A percentile compares a stretch with the other conserved stretches of the same genome.
phyloP scores from a whole-genome alignment of 805 yeast genomes.

The Gaillardinia entomophila region DNA sequence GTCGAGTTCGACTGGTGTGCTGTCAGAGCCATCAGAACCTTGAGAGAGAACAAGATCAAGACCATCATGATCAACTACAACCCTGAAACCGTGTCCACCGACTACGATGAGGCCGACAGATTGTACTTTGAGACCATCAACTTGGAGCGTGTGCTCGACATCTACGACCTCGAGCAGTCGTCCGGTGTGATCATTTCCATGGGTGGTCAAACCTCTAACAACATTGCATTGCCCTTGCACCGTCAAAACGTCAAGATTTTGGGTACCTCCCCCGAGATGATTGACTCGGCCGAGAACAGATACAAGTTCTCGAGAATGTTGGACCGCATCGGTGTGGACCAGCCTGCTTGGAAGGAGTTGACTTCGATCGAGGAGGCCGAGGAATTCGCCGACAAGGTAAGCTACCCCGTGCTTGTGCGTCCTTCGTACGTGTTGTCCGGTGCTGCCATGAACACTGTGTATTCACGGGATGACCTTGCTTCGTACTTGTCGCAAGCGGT shows the following conservation, averaged over 20 bases:
- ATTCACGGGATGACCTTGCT: constrained; percentile 82
- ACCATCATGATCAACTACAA: constrained; percentile 97
- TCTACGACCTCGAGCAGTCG: constrained; percentile 86
- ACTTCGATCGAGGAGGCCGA: constrained; percentile 92
- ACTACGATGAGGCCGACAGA: constrained; percentile 96
- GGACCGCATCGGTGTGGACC: constrained; percentile 94
- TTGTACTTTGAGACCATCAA: constrained; percentile 93
- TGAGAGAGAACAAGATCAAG: constrained; percentile 79
- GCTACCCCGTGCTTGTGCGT: constrained; percentile 93
- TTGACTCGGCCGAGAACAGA: constrained; percentile 96
- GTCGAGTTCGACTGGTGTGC: constrained; percentile 99
- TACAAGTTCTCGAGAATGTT: constrained; percentile 96
- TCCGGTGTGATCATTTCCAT: constrained; percentile 90
- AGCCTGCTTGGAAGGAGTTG: constrained; percentile 98
- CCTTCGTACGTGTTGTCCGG: constrained; percentile 97
- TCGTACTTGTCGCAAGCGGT: constrained; percentile 89
- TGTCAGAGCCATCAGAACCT: constrained; percentile 90
- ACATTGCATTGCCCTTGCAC: constrained; percentile 87
- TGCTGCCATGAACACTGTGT: constrained; percentile 98
- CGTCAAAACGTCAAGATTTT: constrained; percentile 92
- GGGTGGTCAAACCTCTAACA: constrained; percentile 99
- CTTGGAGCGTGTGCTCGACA: constrained; percentile 89
- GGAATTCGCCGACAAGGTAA: constrained; percentile 80
- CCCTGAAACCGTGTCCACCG: constrained; percentile 99
- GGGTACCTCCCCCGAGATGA: constrained; percentile 98